Evolutionary conservation across 2,329 filamentous ascomycete genomes (phyloP).

Genomic region (Capronia americana): DNA sequence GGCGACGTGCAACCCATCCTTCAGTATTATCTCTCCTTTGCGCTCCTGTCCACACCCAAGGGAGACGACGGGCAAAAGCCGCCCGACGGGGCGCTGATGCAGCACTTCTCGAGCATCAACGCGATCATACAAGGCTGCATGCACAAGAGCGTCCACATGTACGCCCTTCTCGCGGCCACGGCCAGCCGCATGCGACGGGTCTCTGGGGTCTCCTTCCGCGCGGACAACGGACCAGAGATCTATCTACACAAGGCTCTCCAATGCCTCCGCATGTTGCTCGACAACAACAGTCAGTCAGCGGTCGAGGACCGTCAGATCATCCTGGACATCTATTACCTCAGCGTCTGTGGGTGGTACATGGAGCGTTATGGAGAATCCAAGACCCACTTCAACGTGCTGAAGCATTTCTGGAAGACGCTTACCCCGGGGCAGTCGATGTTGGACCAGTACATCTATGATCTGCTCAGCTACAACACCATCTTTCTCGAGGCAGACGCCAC

Average conservation of each 20-base stretch:
- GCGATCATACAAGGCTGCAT: conserved; percentile 29
- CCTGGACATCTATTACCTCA: conserved; percentile 32
- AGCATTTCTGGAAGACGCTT: conserved; percentile 26
- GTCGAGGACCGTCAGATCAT: conserved; percentile 29
- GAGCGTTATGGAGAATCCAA: conserved; percentile 30
- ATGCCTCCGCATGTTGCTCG: conserved; percentile 26
- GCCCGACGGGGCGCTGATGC: not conserved
- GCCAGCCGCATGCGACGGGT: conserved; percentile 28
- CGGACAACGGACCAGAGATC: conserved; percentile 29
- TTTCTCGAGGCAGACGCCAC: conserved; percentile 15
- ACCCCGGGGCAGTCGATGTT: conserved; percentile 16
- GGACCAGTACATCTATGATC: conserved; percentile 23
- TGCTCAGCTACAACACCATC: conserved; percentile 21
- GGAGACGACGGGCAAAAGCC: not conserved
- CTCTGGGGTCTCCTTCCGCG: conserved; percentile 16
- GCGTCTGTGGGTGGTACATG: conserved; percentile 32
- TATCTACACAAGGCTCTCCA: conserved; percentile 33
- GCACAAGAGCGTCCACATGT: conserved; percentile 24
- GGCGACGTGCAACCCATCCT: conserved; percentile 21
- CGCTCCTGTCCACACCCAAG: conserved; percentile 19
- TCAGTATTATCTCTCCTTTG: conserved; percentile 27
- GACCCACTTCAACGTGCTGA: conserved; percentile 32
- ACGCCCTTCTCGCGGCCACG: conserved; percentile 28
- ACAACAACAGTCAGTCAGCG: conserved; percentile 7
- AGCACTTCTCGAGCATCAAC: conserved; percentile 25